Conservation (phyloP, 345 rosid genomes). For the Bruguiera parviflora region DNA sequence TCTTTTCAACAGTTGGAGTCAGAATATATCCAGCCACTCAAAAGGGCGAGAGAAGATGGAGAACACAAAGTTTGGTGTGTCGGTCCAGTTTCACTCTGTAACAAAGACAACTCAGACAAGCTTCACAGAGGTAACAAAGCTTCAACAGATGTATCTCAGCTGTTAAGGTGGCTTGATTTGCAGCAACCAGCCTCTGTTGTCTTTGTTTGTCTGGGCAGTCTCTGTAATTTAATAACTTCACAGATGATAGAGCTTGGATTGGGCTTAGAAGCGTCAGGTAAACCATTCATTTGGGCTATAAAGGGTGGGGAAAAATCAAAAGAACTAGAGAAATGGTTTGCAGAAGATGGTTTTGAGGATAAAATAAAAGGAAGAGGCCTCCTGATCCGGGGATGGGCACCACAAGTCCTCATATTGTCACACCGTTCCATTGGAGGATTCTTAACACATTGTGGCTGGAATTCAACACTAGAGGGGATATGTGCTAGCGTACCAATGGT, state of each 20-base stretch:
- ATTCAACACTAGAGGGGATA: constrained; percentile 48
- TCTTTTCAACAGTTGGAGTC: constrained; percentile 43
- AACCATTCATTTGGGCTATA: constrained; percentile 49
- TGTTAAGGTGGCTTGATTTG: constrained; percentile 45
- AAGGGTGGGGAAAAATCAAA: constrained; percentile 20
- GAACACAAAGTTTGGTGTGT: constrained; percentile 41
- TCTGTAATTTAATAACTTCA: constrained; percentile 23
- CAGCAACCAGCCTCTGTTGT: constrained; percentile 32
- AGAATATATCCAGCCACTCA: constrained; percentile 30
- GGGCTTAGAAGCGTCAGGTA: constrained; percentile 45
- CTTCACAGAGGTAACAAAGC: constrained; percentile 38
- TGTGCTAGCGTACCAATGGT: constrained; percentile 34
- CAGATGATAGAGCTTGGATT: constrained; percentile 46
- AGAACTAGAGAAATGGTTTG: constrained; percentile 33
- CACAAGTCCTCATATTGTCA: constrained; percentile 49
- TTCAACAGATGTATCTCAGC: constrained; percentile 19
- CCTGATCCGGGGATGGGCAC: constrained; percentile 52
- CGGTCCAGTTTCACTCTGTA: constrained; percentile 43
- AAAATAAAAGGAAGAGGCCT: constrained; percentile 44
- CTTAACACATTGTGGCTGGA: constrained; percentile 69
- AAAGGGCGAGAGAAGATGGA: constrained; percentile 15
- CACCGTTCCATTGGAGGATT: constrained; percentile 45
- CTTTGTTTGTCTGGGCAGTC: constrained; percentile 53
- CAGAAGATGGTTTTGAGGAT: constrained; percentile 33
- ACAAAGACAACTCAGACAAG: constrained; percentile 27